Base-by-base conservation (phyloP, 306 rosid species). In the Echinosophora koreensis region DNA sequence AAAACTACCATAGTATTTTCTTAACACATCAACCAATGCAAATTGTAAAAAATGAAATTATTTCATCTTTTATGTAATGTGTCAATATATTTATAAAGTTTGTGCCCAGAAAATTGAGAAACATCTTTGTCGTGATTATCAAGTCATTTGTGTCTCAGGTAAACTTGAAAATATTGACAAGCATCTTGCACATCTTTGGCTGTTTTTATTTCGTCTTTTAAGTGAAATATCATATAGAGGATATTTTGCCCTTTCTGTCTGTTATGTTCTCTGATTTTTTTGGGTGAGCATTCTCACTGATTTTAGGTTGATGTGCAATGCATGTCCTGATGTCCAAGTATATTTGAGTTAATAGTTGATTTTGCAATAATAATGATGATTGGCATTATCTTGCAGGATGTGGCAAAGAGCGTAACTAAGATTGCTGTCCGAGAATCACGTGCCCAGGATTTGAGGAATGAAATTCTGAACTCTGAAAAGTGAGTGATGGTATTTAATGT, bases 381-480 rank as follows among this genome's bases (percentile, higher is more conserved):
- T 71, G 72, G 59, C 70, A 49, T 64, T 66, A 9, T 62, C 65
- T 65, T 81, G 82, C 85, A 95, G 98, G 98, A 95, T 78, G 80
- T 90, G 64, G 92, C 86, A 2, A 92, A 92, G 88, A 89, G 98
- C 72, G 97, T 95, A 39, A 95, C 99, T 50, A 95, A 82, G 85
- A 39, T 92, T 77, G 97, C 97, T 11, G 88, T 95, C 42, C 87
- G 97, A 78, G 97, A 92, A 80, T 84, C 97, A 37, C 90, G 97
- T 44, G 97, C 97, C 72, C 93, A 84, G 82, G 99, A 92, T 88
- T 86, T 95, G 85, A 88, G 96, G 85, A 95, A 92, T 63, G 99
- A 95, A 88, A 92, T 95, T 87, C 84, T 92, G 37, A 92, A 95
- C 88, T 92, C 97, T 22, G 90, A 90, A 84, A 92, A 92, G 99